These are phyloP conservation scores for Rhizophagus sp. DNA, from an alignment of 192 early-diverging fungal genomes.

Conservation along the genomic window DNA sequence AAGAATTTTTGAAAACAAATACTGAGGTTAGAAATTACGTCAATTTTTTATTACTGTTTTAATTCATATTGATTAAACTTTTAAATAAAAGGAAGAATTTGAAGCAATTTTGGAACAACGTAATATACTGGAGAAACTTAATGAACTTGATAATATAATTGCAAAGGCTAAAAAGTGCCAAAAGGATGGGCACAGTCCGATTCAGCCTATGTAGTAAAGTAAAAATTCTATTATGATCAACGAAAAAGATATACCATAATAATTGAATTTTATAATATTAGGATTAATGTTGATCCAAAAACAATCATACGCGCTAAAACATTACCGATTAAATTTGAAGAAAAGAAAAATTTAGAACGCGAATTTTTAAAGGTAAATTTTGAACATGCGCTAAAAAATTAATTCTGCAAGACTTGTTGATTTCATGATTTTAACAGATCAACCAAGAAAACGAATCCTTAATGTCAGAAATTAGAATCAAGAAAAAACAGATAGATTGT, in stretches of 20 bases:
- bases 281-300: not conserved
- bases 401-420: not conserved
- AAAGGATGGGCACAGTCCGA: not conserved
- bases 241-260: not conserved
- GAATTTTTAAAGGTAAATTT: slow-evolving; percentile 20
- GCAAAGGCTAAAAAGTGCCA: not conserved
- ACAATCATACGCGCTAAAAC: slow-evolving; percentile 7
- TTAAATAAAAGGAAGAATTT: slow-evolving; percentile 17
- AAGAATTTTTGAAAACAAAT: slow-evolving; percentile 7
- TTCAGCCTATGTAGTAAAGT: not conserved
- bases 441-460: not conserved
- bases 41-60: not conserved
- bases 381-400: not conserved
- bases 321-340: not conserved
- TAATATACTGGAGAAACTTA: slow-evolving; percentile 5
- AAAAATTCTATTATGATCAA: not conserved
- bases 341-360: slow-evolving; percentile 1
- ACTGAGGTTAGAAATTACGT: not conserved
- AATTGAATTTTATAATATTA: not conserved
- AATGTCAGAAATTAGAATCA: not conserved
- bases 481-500: not conserved
- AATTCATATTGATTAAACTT: not conserved
- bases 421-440: not conserved
- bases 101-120: slow-evolving; percentile 7
- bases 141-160: slow-evolving; percentile 18